Conservation (phyloP, 768 basidiomycete species). For the Amanita rimosa region DNA sequence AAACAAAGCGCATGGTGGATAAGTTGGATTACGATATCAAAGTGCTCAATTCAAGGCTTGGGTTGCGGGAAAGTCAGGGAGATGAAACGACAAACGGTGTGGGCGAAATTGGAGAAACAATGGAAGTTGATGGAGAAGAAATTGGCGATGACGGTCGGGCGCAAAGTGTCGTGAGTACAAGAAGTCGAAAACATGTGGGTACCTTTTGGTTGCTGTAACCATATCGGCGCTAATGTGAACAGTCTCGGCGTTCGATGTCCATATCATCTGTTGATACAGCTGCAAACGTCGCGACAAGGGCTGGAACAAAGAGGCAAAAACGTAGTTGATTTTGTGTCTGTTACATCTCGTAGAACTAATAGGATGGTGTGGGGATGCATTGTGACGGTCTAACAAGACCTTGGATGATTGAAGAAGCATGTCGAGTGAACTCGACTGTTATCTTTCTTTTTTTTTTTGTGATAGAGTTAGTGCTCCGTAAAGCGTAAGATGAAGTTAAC, state of each 20-base stretch:
- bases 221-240: conserved; percentile 6
- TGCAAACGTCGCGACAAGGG: conserved; percentile 35
- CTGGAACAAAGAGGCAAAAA: conserved; percentile 48
- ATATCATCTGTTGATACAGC: conserved; percentile 68
- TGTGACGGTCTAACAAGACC: neutral
- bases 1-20: conserved; percentile 82
- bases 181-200: conserved; percentile 55
- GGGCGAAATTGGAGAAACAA: conserved; percentile 27
- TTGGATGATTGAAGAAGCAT: neutral
- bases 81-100: conserved; percentile 19
- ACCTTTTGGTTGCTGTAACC: neutral
- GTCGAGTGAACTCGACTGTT: neutral
- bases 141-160: conserved; percentile 42
- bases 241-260: conserved; percentile 59
- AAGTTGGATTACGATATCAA: conserved; percentile 79
- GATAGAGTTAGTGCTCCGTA: conserved; percentile 24
- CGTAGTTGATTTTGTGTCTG: conserved; percentile 23
- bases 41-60: conserved; percentile 52
- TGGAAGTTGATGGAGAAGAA: conserved; percentile 43
- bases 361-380: neutral
- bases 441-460: too few species aligned
- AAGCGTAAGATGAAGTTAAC: conserved; percentile 83
- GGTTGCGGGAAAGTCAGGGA: conserved; percentile 34
- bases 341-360: neutral
- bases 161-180: conserved; percentile 51